These are phyloP conservation scores for Cladochytrium replicatum DNA, from an alignment of 192 early-diverging fungal species.

Conservation along the genomic window DNA sequence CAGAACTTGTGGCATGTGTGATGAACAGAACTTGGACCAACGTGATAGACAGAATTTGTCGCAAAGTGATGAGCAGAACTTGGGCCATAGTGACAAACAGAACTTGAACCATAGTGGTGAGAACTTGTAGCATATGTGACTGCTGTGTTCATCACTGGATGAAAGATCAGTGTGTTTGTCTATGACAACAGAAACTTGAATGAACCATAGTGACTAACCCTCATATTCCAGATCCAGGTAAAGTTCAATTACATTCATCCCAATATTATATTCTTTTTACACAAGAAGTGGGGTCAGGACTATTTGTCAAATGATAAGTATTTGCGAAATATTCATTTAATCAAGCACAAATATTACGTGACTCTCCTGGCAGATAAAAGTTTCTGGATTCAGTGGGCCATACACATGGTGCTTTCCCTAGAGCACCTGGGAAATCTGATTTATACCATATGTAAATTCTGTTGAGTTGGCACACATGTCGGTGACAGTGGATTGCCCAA, in stretches of 20 bases:
- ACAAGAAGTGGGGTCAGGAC: conserved; percentile 35
- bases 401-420: no score
- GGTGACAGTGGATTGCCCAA: conserved; percentile 38
- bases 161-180: not conserved
- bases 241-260: not conserved
- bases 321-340: conserved; percentile 16
- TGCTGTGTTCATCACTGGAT: no score
- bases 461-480: conserved; percentile 24
- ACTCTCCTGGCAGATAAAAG: conserved; percentile 15
- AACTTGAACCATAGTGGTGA: no score
- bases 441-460: not conserved
- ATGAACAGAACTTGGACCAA: no score
- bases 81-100: no score
- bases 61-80: no score
- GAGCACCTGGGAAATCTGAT: conserved; percentile 5
- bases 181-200: not conserved
- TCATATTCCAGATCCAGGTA: no score
- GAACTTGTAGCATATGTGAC: no score
- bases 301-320: conserved; percentile 32
- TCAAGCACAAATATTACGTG: conserved; percentile 13
- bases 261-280: conserved; percentile 20
- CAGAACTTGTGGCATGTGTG: no score
- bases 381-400: conserved; percentile 7
- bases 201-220: no score
- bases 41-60: no score